Evolutionary conservation across 2,329 filamentous ascomycete species (phyloP).

Genomic region (Cladosporium sp.): DNA sequence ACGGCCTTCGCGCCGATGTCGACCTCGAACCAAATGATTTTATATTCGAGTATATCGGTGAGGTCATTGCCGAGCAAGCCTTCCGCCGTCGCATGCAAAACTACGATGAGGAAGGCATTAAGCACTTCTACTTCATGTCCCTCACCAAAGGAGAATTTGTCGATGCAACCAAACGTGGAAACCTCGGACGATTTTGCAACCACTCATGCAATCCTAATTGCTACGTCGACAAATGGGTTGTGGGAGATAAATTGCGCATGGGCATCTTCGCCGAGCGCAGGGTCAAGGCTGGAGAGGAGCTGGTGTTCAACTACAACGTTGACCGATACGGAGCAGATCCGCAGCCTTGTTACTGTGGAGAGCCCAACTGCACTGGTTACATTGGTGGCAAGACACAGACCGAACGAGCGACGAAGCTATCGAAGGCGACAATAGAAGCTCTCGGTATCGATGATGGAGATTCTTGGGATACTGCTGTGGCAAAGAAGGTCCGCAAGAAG

Average conservation of each 20-base stretch:
- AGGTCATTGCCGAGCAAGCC: slow-evolving; percentile 89
- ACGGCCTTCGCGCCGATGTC: slow-evolving; percentile 77
- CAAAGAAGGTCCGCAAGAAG: slow-evolving; percentile 90
- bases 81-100: slow-evolving; percentile 88
- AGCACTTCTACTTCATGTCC: slow-evolving; percentile 99
- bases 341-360: slow-evolving; percentile 93
- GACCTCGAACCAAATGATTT: slow-evolving; percentile 81
- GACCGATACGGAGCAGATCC: slow-evolving; percentile 96
- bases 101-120: slow-evolving; percentile 95
- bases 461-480: slow-evolving; percentile 84
- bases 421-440: slow-evolving; percentile 85
- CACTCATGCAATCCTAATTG: slow-evolving; percentile 99
- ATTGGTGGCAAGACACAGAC: slow-evolving; percentile 98
- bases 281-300: slow-evolving; percentile 84
- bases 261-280: slow-evolving; percentile 90
- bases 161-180: slow-evolving; percentile 94
- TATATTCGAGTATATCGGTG: slow-evolving; percentile 96
- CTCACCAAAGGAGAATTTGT: slow-evolving; percentile 95
- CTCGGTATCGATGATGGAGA: slow-evolving; percentile 92
- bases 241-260: slow-evolving; percentile 96
- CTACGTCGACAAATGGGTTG: slow-evolving; percentile 99
- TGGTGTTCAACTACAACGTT: slow-evolving; percentile 99
- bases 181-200: slow-evolving; percentile 95
- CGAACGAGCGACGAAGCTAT: slow-evolving; percentile 87
- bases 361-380: slow-evolving; percentile 90